A percentile compares a stretch with the other conserved stretches of the same genome.
Conservation (phyloP, 2,329 filamentous ascomycete genomes). For the Hymenoscyphus salicellus region DNA sequence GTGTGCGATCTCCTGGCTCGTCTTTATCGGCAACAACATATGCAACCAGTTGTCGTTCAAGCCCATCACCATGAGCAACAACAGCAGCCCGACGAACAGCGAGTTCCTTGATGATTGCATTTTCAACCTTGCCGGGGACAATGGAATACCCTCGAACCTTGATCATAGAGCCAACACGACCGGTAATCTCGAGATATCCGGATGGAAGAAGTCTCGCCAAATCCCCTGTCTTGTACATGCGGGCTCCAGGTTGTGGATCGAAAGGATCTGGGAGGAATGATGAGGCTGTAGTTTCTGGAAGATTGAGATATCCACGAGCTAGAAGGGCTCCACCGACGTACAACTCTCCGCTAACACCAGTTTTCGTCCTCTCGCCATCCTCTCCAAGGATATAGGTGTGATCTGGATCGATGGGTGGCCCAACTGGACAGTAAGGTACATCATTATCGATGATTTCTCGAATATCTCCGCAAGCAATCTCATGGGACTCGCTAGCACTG, state of each 20-base stretch:
- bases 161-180: constrained; percentile 82
- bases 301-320: constrained; percentile 74
- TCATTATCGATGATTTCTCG: constrained; percentile 63
- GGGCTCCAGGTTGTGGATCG: constrained; percentile 53
- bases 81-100: constrained; percentile 72
- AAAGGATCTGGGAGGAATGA: constrained; percentile 69
- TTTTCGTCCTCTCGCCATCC: constrained; percentile 59
- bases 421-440: constrained; percentile 68
- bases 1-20: constrained; percentile 53
- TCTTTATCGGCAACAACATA: constrained; percentile 71
- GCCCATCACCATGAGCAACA: constrained; percentile 69
- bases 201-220: constrained; percentile 78
- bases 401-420: constrained; percentile 63
- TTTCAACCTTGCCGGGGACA: constrained; percentile 76
- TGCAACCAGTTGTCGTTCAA: constrained; percentile 72
- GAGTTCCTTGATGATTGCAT: constrained; percentile 65
- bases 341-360: constrained; percentile 66
- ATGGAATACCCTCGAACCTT: constrained; percentile 85
- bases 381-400: constrained; percentile 73
- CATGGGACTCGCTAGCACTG: constrained; percentile 70
- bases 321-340: constrained; percentile 72
- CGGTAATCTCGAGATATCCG: constrained; percentile 78
- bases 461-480: constrained; percentile 67
- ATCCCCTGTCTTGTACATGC: constrained; percentile 83
- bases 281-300: constrained; percentile 72